Evolutionary conservation across 2,329 filamentous ascomycete species (phyloP).

Genomic region (Macrophomina phaseolina): DNA sequence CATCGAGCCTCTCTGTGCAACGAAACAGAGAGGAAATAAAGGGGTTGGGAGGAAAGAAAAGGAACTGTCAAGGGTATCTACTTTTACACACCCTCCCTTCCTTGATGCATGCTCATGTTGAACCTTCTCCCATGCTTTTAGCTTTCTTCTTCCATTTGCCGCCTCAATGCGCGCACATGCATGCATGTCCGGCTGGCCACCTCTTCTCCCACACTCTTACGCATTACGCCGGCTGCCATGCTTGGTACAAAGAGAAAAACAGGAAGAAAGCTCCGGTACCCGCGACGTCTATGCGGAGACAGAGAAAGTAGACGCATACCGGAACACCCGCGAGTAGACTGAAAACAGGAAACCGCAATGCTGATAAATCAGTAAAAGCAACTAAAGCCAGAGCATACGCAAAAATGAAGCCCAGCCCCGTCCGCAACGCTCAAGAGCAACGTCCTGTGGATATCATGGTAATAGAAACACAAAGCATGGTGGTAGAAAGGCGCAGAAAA

Average conservation of each 20-base stretch:
- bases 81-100: neutral
- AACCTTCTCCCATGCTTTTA: neutral
- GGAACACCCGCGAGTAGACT: neutral
- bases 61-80: neutral
- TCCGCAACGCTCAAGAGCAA: slow-evolving; percentile 10
- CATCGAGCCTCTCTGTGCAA: neutral
- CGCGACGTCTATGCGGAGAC: neutral
- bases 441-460: slow-evolving; percentile 22
- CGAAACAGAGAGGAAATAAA: neutral
- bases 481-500: neutral
- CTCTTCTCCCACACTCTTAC: neutral
- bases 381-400: slow-evolving; percentile 1
- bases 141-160: neutral
- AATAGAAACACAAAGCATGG: neutral
- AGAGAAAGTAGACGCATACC: slow-evolving; percentile 3
- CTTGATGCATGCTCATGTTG: neutral
- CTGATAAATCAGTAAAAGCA: neutral
- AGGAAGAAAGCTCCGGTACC: neutral
- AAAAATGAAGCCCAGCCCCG: neutral
- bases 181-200: neutral
- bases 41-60: neutral
- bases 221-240: slow-evolving; percentile 13
- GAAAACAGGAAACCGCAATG: neutral
- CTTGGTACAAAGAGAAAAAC: neutral
- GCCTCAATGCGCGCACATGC: neutral